These are phyloP conservation scores for Nakazawaea ishiwadae DNA, from an alignment of 805 yeast species.

Conservation along the genomic window DNA sequence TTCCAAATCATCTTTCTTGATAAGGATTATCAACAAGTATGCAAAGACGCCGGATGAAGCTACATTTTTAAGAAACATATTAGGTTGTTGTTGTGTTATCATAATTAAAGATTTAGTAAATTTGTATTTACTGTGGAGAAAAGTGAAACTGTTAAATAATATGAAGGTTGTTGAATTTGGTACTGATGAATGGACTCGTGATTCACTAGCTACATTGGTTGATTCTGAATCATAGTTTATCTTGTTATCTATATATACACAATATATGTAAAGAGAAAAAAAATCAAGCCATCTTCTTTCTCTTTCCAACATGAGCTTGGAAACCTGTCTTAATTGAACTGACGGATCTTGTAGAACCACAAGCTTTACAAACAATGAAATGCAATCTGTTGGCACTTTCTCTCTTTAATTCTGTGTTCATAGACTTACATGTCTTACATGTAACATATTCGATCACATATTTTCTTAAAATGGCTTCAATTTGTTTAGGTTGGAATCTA, in stretches of 20 bases:
- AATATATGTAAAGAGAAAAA: no score
- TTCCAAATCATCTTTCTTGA: conserved; percentile 19
- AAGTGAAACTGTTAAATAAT: conserved; percentile 23
- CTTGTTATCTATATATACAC: neutral
- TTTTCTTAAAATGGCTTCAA: conserved; percentile 94
- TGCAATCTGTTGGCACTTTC: conserved; percentile 95
- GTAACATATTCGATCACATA: conserved; percentile 96
- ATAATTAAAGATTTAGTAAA: conserved; percentile 27
- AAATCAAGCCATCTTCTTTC: conserved; percentile 54
- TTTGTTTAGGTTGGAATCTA: conserved; percentile 95
- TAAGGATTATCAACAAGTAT: conserved; percentile 17
- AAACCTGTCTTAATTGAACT: conserved; percentile 98
- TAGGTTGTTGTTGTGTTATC: conserved; percentile 27
- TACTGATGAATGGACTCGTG: conserved; percentile 9
- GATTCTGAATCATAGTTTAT: neutral
- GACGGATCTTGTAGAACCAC: conserved; percentile 97
- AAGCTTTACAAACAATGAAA: conserved; percentile 95
- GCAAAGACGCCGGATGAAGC: conserved; percentile 33
- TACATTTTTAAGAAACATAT: conserved; percentile 26
- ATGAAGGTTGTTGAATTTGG: conserved; percentile 12
- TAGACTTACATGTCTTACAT: conserved; percentile 97
- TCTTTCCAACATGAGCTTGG: conserved; percentile 95
- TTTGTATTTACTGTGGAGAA: conserved; percentile 27
- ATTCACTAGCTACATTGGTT: neutral
- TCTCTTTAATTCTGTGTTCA: conserved; percentile 92